Base-by-base conservation (phyloP, 306 rosid species). In the Vigna angularis region DNA sequence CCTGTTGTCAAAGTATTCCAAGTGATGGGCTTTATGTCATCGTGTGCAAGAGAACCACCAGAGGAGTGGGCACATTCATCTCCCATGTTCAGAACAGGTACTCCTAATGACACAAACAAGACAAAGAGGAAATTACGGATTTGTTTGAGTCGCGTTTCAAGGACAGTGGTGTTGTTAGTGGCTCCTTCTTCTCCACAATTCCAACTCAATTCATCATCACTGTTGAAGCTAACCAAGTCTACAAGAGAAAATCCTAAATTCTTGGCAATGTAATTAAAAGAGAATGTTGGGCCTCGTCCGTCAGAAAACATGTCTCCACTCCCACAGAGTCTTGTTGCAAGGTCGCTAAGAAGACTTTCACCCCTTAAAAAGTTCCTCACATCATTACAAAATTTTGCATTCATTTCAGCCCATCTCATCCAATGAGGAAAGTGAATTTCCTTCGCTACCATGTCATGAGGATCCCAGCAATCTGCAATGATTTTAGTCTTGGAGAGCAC, bases 181-280 rank as follows among this genome's bases (percentile, higher is more conserved):
- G 89, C 89, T n/a, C 98, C 98, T 92, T 92, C 98, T 87, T 86
- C 89, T 83, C 98, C 98, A 66, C 98, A 92, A 45, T 95, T 92
- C 97, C 98, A 95, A 86, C 97, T 95, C 48, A 88, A 73, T 47
- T 95, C 90, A 7, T 87, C 73, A 16, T 87, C 85, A 72, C 72
- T 40, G 44, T 91, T 92, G 87, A 89, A 92, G 90, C 98, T 92
- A 86, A 95, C 98, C 4, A 86, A 84, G 88, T 95, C 98, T 81
- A 92, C 89, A 4, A 95, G 96, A 79, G 93, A 76, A 77, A 91
- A 88, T 62, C 98, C 96, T 11, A 83, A 85, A 52, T 87, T 92
- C 70, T 92, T 86, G 44, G 93, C 61, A 45, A 88, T 51, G 38
- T 74, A 91, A 63, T 92, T 95, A 81, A 95, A 88, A 73, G 98